Evolutionary conservation across 192 early-diverging fungal species (phyloP).

Genomic region (Dissophora ornata): DNA sequence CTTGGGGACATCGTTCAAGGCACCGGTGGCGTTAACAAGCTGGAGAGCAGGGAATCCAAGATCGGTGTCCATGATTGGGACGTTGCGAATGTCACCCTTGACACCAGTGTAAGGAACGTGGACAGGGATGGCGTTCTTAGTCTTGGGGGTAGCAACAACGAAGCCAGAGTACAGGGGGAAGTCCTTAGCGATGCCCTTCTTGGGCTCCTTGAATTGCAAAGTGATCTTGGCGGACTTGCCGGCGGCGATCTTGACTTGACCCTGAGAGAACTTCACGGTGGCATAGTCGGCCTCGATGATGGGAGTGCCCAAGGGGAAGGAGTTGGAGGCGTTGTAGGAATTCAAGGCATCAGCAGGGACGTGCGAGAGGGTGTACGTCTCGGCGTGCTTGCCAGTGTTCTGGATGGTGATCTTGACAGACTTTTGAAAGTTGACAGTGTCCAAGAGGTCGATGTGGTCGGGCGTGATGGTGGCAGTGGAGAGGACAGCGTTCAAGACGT

Average conservation of each 20-base stretch:
- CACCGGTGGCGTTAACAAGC: neutral
- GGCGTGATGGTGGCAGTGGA: slow-evolving; percentile 13
- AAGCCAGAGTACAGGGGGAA: slow-evolving; percentile 61
- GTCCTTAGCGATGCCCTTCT: slow-evolving; percentile 15
- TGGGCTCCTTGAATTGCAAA: slow-evolving; percentile 20
- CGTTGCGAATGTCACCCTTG: slow-evolving; percentile 43
- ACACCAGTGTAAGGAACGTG: slow-evolving; percentile 60
- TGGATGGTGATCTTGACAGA: slow-evolving; percentile 47
- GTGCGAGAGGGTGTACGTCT: slow-evolving; percentile 42
- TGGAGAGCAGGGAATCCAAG: slow-evolving; percentile 25
- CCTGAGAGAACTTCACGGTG: slow-evolving; percentile 26
- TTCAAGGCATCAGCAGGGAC: slow-evolving; percentile 31
- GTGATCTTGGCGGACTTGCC: slow-evolving; percentile 25
- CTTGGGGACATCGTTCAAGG: neutral
- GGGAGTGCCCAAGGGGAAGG: slow-evolving; percentile 14
- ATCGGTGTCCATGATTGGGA: slow-evolving; percentile 54
- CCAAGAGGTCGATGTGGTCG: slow-evolving; percentile 23
- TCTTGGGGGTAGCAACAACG: slow-evolving; percentile 36
- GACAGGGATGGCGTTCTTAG: slow-evolving; percentile 26
- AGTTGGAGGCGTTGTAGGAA: slow-evolving; percentile 25
- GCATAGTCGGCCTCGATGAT: slow-evolving; percentile 20
- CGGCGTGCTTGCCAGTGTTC: slow-evolving; percentile 43
- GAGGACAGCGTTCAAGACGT: slow-evolving; percentile 26
- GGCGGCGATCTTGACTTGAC: slow-evolving; percentile 26
- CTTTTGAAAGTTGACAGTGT: slow-evolving; percentile 14